These are phyloP conservation scores for Cyclotella kingstonii DNA, from an alignment of 108 stramenopile genomes.

Conservation along the genomic window DNA sequence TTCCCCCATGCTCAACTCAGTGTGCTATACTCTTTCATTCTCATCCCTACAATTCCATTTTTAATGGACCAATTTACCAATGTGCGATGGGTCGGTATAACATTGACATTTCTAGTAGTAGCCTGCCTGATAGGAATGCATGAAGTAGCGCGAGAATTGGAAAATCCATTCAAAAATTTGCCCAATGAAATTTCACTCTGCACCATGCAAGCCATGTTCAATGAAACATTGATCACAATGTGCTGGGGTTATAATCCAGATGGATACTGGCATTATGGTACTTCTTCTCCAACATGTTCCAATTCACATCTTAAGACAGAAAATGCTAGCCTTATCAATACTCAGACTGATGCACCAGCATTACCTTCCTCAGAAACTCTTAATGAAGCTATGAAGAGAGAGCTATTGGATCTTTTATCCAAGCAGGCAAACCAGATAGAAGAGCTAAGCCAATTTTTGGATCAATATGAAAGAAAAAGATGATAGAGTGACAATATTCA, in stretches of 20 bases:
- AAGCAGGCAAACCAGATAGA: conserved; percentile 20
- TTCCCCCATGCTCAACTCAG: conserved; percentile 74
- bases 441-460: conserved; percentile 18
- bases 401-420: conserved; percentile 5
- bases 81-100: conserved; percentile 32
- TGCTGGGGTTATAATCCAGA: conserved; percentile 52
- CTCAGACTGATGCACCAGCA: background rate
- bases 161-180: conserved; percentile 77
- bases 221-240: conserved; percentile 38
- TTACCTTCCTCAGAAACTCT: no score
- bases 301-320: conserved; percentile 15
- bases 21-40: conserved; percentile 50
- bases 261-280: conserved; percentile 43
- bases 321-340: background rate
- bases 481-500: no score
- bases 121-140: conserved; percentile 62
- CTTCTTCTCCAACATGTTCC: conserved; percentile 19
- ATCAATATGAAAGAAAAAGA: conserved; percentile 22
- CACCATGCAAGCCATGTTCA: conserved; percentile 62
- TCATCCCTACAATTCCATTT: conserved; percentile 53
- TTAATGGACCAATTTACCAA: conserved; percentile 68
- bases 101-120: conserved; percentile 58
- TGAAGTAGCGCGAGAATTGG: conserved; percentile 74
- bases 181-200: conserved; percentile 76
- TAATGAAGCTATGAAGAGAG: conserved; percentile 3